Evolutionary conservation across 345 rosid species (phyloP).

Genomic region (Camelina sativa): DNA sequence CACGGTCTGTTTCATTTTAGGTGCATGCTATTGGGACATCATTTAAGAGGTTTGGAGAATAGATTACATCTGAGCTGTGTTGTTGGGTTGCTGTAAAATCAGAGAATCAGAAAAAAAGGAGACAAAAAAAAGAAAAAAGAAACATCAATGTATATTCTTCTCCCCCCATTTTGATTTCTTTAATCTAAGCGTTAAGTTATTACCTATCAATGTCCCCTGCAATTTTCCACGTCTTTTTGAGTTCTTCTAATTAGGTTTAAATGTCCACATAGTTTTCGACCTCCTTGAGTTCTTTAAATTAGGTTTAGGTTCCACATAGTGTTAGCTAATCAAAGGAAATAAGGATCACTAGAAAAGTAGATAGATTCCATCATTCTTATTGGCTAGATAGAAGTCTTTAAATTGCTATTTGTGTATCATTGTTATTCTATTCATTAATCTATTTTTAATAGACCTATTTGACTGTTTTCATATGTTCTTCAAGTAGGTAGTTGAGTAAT

Average conservation of each 20-base stretch:
- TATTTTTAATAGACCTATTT: not conserved
- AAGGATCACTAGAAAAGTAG: not conserved
- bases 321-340: constrained; percentile 8
- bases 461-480: constrained; percentile 11
- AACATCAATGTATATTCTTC: constrained; percentile 57
- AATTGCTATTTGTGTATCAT: constrained; percentile 14
- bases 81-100: constrained; percentile 77
- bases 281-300: constrained; percentile 4
- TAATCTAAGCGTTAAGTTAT: constrained; percentile 40
- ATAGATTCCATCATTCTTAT: constrained; percentile 4
- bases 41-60: constrained; percentile 93
- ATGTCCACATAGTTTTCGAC: constrained; percentile 3
- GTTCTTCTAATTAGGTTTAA: constrained; percentile 10
- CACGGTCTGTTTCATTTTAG: constrained; percentile 44
- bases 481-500: constrained; percentile 27
- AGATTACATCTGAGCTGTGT: constrained; percentile 88
- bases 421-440: not conserved
- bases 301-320: constrained; percentile 6
- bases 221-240: not conserved
- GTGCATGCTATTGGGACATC: constrained; percentile 97
- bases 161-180: constrained; percentile 35
- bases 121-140: not conserved
- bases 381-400: not conserved
- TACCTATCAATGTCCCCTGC: constrained; percentile 19
- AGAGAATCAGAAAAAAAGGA: constrained; percentile 30